Evolutionary conservation across 768 basidiomycete species (phyloP), one percentile per base, ranked within the genome.

Genomic region (Lenzites betulinus): DNA sequence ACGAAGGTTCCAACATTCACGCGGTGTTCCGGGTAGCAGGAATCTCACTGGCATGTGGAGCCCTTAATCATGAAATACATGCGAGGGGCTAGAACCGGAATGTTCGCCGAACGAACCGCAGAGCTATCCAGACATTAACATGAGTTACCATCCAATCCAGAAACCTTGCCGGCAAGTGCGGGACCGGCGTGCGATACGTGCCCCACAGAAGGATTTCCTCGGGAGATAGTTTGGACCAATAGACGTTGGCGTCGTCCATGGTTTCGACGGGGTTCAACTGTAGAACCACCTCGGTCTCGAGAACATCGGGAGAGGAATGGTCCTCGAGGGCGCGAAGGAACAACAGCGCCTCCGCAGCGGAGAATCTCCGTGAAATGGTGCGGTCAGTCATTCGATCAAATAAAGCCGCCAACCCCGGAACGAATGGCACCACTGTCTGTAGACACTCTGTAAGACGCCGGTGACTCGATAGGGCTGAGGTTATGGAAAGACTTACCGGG

Each of bases 321-420:
- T 9, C 36, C 25, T 15, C 26, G 2, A 43, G 11, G n/a, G 22
- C 42, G 23, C 18, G 3, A 20, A 54, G 35, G 41, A 47, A 57
- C 18, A 9, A 7, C 25, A 50, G 20, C 7, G 55, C 55, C 13
- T 57, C 46, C 38, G 16, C 30, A 11, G 55, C 55, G 2, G 55
- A 48, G 15, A 38, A 20, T 23, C 55, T 28, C 13, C 39, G 25
- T 4, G 36, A 16, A 1, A 23, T 26, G 3, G 8, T 8, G 15
- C 38, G 44, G 35, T 38, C 39, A 5, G 55, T 57, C 46, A 57
- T 48, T 7, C 55, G 30, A 38, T 49, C 47, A 35, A 57, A 57
- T 11, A 57, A 46, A 12, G 47, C 46, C 6, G 38, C 48, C 18
- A 57, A 18, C 12, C 15, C 36, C 1, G 55, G 55, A 4, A 57